A percentile compares a stretch with the other conserved stretches of the same genome.
These are phyloP conservation scores for Bryoerythrophyllum caledonicum DNA, from an alignment of 225 moss, liverwort and hornwort genomes.

Conservation along the genomic window DNA sequence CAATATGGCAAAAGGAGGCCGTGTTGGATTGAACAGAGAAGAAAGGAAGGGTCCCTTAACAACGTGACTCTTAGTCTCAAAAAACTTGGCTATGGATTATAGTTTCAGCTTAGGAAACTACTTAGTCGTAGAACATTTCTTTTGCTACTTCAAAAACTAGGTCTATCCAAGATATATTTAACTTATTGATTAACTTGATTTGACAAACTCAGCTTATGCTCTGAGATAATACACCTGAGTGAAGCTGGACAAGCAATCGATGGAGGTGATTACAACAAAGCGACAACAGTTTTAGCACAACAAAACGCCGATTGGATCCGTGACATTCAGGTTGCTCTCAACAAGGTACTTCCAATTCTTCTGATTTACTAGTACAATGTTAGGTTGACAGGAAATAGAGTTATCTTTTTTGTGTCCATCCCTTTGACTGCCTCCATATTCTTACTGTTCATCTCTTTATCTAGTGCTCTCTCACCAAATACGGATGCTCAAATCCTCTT, in stretches of 20 bases:
- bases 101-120: neutral
- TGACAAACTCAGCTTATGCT: neutral
- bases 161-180: neutral
- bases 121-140: neutral
- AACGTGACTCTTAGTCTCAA: neutral
- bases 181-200: neutral
- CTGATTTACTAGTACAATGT: no score
- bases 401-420: no score
- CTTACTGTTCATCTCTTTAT: no score
- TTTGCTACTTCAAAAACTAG: neutral
- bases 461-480: no score
- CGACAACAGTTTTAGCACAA: conserved; percentile 46
- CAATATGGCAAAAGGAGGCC: no score
- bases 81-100: neutral
- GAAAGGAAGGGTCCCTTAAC: neutral
- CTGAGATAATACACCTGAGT: conserved; percentile 33
- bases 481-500: no score
- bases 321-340: conserved; percentile 59
- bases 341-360: conserved; percentile 35
- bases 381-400: no score
- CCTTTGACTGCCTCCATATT: no score
- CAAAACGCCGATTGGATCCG: conserved; percentile 50
- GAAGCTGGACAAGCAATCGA: conserved; percentile 83
- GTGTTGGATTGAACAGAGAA: no score
- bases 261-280: conserved; percentile 54